phyloP scores from a whole-genome alignment of 805 yeast genomes.

The Wickerhamia fluorescens region DNA sequence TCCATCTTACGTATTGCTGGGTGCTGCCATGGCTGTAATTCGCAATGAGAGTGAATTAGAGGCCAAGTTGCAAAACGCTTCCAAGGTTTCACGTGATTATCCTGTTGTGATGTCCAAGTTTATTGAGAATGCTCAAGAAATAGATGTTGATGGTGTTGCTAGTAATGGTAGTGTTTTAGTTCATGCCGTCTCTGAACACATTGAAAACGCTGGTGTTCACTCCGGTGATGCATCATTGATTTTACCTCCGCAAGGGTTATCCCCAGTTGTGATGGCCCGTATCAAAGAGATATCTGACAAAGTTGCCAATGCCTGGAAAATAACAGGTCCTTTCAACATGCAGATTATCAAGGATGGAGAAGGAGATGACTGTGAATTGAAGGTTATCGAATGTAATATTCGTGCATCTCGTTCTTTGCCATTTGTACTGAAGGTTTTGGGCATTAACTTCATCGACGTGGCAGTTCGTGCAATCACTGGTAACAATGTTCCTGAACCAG shows the following conservation, averaged over 20 bases:
- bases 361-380: constrained; percentile 50
- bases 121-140: constrained; percentile 93
- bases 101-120: constrained; percentile 97
- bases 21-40: constrained; percentile 98
- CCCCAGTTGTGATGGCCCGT: constrained; percentile 58
- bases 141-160: constrained; percentile 96
- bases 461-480: constrained; percentile 84
- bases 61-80: constrained; percentile 75
- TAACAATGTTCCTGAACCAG: constrained; percentile 69
- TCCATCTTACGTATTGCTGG: constrained; percentile 94
- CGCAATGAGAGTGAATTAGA: constrained; percentile 73
- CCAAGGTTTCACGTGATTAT: constrained; percentile 90
- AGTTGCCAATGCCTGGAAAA: constrained; percentile 90
- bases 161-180: constrained; percentile 79
- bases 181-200: constrained; percentile 96
- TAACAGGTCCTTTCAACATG: constrained; percentile 98
- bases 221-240: constrained; percentile 97
- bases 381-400: constrained; percentile 97
- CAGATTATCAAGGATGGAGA: constrained; percentile 81
- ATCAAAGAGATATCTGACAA: constrained; percentile 85
- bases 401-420: constrained; percentile 99
- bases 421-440: constrained; percentile 94
- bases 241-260: constrained; percentile 82
- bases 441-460: constrained; percentile 88
- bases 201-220: constrained; percentile 97